Conservation (phyloP, 2,329 filamentous ascomycete species). For the Xylariales sp. region DNA sequence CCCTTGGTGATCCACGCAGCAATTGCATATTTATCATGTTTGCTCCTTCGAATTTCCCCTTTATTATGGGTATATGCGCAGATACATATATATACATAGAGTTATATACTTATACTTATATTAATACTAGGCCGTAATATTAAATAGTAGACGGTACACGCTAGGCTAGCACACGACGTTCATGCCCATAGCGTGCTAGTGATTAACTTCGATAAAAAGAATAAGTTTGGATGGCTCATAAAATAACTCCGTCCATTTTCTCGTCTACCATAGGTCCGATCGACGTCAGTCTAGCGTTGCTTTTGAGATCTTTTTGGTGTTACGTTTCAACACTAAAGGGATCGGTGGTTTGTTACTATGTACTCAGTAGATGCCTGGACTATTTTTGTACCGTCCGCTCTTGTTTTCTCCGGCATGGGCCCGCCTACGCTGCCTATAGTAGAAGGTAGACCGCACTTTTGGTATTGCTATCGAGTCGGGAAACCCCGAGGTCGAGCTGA, state of each 20-base stretch:
- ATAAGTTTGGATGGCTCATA: neutral
- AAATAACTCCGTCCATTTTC: neutral
- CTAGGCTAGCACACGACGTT: too few relatives aligned
- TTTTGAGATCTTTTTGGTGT: neutral
- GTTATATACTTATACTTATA: too few relatives aligned
- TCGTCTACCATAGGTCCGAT: neutral
- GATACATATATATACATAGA: neutral
- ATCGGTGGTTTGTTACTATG: neutral
- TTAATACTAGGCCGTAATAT: too few relatives aligned
- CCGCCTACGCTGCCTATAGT: neutral
- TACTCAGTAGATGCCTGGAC: too few relatives aligned
- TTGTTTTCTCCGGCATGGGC: neutral
- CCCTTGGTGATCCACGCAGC: neutral
- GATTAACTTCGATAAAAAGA: neutral
- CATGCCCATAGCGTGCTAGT: too few relatives aligned
- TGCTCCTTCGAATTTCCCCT: neutral
- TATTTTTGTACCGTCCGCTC: neutral
- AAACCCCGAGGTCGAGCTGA: slow-evolving; percentile 1
- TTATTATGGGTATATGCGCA: too few relatives aligned
- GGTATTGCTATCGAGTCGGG: slow-evolving; percentile 1
- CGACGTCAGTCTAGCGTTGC: neutral
- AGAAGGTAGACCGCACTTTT: neutral
- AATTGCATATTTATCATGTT: neutral
- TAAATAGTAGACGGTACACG: too few relatives aligned
- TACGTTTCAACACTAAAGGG: neutral